Base-by-base conservation (phyloP, 2,329 filamentous ascomycete genomes). In the Blastomyces percursus region DNA sequence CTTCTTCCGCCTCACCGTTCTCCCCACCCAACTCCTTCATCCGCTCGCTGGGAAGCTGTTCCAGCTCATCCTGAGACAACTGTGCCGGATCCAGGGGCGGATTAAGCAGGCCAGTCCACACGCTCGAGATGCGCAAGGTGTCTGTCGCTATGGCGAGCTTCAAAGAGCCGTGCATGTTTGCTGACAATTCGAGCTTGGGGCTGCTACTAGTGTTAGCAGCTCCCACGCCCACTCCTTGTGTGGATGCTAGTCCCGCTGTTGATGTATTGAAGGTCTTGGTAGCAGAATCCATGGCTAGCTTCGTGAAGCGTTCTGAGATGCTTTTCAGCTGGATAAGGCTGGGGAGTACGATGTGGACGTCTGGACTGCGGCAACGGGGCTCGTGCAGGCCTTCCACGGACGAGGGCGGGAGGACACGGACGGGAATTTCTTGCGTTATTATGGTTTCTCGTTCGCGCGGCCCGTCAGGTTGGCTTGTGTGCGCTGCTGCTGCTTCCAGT, bases 401-500 rank as follows among this genome's bases (percentile, higher is more conserved):
- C 60, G 88, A 85, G 1, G 90, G 86, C 63, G 90, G 86, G 11
- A 99, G 83, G 1, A 99, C 91, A 21, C 92, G 87, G 52, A 97
- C 88, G n/a, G 94, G 94, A 48, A 99, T 89, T 75, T 97, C 91
- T 72, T 99, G 94, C 0, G 91, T 96, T 70, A 99, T 89, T 69
- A 95, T 83, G 66, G 94, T 96, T 74, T 96, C 92, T 68, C 91
- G 87, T 70, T 93, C 90, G 62, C 88, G 81, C 52, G 81, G 67
- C 72, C 83, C 67, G 79, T 84, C 73, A 54, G 65, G 54, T 19
- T 62, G 27, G 55, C 19, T 46, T 46, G 14, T 30, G 2, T 27
- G 24, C 30, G 86, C 75, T 35, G 69, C 70, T 66, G 77, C 73
- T 61, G 84, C 0, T 8, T 12, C 38, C n/a, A n/a, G 40, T n/a